phyloP scores from a whole-genome alignment of 2,329 filamentous ascomycete species.

The Exophiala mesophila region DNA sequence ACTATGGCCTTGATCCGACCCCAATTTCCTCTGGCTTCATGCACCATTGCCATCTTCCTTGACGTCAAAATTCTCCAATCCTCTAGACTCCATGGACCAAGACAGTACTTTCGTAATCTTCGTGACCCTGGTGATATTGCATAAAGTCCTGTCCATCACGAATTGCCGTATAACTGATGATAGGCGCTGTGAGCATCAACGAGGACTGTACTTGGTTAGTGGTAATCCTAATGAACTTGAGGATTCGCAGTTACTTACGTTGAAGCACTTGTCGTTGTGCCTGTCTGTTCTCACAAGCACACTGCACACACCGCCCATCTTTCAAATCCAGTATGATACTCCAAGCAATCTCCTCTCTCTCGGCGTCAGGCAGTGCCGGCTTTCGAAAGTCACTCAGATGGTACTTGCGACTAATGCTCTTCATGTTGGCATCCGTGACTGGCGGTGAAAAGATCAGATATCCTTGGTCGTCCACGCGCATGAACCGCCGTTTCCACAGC shows the following conservation, averaged over 20 bases:
- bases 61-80: too few relatives aligned
- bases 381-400: constrained; percentile 77
- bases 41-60: too few relatives aligned
- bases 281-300: constrained; percentile 55
- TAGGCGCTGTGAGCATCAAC: constrained; percentile 38
- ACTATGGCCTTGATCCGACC: not conserved
- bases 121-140: too few relatives aligned
- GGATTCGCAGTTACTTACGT: constrained; percentile 36
- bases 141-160: too few relatives aligned
- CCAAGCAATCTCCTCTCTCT: constrained; percentile 87
- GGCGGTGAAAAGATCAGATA: constrained; percentile 74
- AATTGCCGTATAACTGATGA: constrained; percentile 23
- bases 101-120: too few relatives aligned
- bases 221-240: not conserved
- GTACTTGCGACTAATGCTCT: constrained; percentile 68
- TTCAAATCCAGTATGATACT: constrained; percentile 64
- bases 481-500: constrained; percentile 89
- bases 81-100: too few relatives aligned
- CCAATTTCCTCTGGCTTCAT: too few relatives aligned
- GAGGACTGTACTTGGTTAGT: constrained; percentile 32
- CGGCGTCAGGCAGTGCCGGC: constrained; percentile 80
- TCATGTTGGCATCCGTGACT: constrained; percentile 55
- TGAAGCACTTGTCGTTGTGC: constrained; percentile 49
- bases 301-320: constrained; percentile 59
- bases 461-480: constrained; percentile 78